phyloP scores from a whole-genome alignment of 345 rosid species.

The Cardamine chenopodiifolia region DNA sequence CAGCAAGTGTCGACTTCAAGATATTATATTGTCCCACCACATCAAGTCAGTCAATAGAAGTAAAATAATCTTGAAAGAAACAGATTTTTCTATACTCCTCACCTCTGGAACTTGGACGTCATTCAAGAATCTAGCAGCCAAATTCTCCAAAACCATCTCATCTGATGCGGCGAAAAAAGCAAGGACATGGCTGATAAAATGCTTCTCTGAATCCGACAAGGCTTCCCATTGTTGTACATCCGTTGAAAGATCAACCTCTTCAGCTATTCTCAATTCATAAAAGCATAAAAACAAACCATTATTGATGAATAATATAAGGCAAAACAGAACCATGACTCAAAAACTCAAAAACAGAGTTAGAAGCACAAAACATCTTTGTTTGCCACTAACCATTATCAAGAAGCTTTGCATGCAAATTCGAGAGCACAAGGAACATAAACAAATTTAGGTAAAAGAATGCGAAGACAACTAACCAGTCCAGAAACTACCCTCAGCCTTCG shows the following conservation, averaged over 20 bases:
- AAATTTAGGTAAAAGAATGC: not conserved
- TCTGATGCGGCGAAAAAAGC: slow-evolving; percentile 96
- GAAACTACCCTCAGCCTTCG: slow-evolving; percentile 91
- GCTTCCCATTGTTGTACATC: slow-evolving; percentile 82
- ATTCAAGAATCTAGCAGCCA: slow-evolving; percentile 83
- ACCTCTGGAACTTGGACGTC: slow-evolving; percentile 94
- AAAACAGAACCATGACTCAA: slow-evolving; percentile 11
- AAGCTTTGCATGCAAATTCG: slow-evolving; percentile 7
- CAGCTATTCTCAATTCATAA: slow-evolving; percentile 57
- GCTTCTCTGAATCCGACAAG: slow-evolving; percentile 64
- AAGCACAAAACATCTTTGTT: not conserved
- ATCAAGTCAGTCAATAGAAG: not conserved
- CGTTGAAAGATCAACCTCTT: slow-evolving; percentile 88
- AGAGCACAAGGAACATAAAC: not conserved
- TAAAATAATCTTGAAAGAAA: not conserved
- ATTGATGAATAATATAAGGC: not conserved
- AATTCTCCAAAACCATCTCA: slow-evolving; percentile 89
- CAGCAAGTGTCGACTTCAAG: not conserved
- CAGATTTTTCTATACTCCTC: not conserved
- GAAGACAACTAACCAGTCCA: slow-evolving; percentile 68
- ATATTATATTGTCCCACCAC: slow-evolving; percentile 3
- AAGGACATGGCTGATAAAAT: slow-evolving; percentile 77
- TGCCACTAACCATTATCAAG: not conserved
- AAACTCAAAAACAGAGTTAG: not conserved
- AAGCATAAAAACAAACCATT: not conserved